Evolutionary conservation across 495 filamentous ascomycete genomes (phyloP).

Genomic region (Penicillium robsamsonii): DNA sequence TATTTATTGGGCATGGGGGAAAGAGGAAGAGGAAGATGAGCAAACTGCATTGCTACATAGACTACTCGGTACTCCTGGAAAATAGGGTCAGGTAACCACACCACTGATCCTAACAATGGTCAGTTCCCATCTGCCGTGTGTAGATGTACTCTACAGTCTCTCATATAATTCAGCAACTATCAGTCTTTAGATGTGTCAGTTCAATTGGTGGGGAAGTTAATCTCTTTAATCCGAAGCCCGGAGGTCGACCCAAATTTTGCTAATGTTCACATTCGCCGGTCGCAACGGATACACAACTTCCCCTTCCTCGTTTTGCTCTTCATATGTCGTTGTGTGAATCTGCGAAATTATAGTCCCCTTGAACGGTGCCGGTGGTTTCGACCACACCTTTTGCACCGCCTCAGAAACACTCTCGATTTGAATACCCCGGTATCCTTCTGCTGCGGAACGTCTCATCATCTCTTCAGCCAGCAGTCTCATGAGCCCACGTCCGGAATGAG

Average conservation of each 20-base stretch:
- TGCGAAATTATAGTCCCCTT: not conserved
- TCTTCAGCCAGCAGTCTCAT: not conserved
- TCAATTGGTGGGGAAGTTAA: not conserved
- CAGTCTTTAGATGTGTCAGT: not conserved
- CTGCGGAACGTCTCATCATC: not conserved
- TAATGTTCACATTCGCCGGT: not conserved
- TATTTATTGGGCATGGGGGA: too few species aligned
- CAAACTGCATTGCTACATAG: too few species aligned
- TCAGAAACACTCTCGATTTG: not conserved
- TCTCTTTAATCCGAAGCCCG: not conserved
- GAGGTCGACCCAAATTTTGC: not conserved
- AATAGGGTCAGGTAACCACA: too few species aligned
- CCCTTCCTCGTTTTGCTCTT: not conserved
- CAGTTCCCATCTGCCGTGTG: too few species aligned
- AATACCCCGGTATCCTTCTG: not conserved
- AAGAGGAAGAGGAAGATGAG: too few species aligned
- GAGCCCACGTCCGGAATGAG: not conserved
- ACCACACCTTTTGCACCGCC: not conserved
- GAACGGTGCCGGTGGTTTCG: not conserved
- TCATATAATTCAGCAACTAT: not conserved
- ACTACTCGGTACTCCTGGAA: too few species aligned
- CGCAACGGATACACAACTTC: not conserved
- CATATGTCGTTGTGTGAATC: not conserved
- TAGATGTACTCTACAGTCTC: not conserved
- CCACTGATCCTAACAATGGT: too few species aligned